Conservation (phyloP, 495 filamentous ascomycete species). For the Penicillium diatomitis region DNA sequence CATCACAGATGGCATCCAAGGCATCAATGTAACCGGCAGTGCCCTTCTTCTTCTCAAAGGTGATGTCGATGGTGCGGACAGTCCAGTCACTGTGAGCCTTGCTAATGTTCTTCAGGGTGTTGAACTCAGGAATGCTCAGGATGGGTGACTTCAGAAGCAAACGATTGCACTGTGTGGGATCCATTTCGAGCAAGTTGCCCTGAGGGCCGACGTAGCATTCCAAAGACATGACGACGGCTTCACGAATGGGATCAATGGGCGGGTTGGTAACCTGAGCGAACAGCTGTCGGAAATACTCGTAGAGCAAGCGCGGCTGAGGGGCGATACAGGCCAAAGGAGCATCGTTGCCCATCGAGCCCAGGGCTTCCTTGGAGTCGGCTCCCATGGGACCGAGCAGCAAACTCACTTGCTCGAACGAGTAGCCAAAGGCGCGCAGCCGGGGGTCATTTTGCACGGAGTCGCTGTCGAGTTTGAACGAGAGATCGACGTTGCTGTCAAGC, state of each 20-base stretch:
- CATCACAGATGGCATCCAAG: constrained; percentile 81
- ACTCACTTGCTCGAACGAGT: constrained; percentile 95
- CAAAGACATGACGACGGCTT: constrained; percentile 98
- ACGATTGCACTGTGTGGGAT: constrained; percentile 77
- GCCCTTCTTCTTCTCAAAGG: constrained; percentile 84
- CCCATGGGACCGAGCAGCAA: constrained; percentile 94
- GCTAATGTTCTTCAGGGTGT: constrained; percentile 73
- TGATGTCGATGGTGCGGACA: constrained; percentile 91
- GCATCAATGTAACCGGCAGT: constrained; percentile 80
- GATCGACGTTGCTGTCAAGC: constrained; percentile 47
- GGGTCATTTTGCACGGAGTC: constrained; percentile 77
- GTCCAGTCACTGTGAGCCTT: constrained; percentile 73
- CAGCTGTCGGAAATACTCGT: constrained; percentile 97
- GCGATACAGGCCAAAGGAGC: constrained; percentile 89
- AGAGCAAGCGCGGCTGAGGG: constrained; percentile 79
- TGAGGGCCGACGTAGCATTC: constrained; percentile 97
- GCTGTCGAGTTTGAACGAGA: constrained; percentile 58
- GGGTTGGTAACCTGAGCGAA: constrained; percentile 99
- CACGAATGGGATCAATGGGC: constrained; percentile 95
- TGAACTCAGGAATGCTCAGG: constrained; percentile 86
- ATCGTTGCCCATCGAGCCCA: constrained; percentile 99
- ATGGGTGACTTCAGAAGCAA: constrained; percentile 85
- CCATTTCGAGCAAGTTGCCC: constrained; percentile 95
- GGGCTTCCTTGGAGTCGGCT: constrained; percentile 96
- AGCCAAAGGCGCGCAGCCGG: constrained; percentile 81